Percentiles rank a stretch among this genome's conserved stretches.
Evolutionary conservation across 768 basidiomycete genomes (phyloP).

Genomic region (Macrolepiota fuliginosa): DNA sequence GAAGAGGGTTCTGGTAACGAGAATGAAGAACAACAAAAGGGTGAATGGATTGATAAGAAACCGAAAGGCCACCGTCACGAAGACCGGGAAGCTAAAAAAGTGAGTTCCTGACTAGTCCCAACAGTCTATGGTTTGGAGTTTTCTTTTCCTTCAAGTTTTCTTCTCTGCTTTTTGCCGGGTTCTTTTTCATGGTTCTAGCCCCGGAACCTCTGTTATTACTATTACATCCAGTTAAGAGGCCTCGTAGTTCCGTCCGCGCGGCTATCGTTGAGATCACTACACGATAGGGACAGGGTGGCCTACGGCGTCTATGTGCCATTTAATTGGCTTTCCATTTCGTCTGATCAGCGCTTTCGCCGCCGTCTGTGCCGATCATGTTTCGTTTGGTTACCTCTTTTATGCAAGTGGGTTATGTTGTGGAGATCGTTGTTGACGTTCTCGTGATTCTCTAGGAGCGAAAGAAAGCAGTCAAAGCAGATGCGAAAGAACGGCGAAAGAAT

Average conservation of each 20-base stretch:
- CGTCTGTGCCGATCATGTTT: not conserved
- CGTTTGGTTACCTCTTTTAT: not conserved
- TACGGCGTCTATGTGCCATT: not conserved
- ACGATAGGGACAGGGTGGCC: not conserved
- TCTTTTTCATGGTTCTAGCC: not conserved
- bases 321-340: not conserved
- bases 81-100: slow-evolving; percentile 90
- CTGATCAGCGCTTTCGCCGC: not conserved
- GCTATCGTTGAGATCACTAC: not conserved
- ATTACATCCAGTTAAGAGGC: not conserved
- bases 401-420: not conserved
- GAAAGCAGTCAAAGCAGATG: slow-evolving; percentile 82
- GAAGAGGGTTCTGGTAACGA: slow-evolving; percentile 31
- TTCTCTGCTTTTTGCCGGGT: not conserved
- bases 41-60: slow-evolving; percentile 47
- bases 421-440: slow-evolving; percentile 4
- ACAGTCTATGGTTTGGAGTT: not conserved
- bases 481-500: slow-evolving; percentile 81
- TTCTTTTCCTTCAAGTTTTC: not conserved
- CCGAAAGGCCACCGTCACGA: slow-evolving; percentile 91
- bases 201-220: not conserved
- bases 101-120: slow-evolving; percentile 25
- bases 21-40: slow-evolving; percentile 35
- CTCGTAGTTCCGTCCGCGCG: not conserved
- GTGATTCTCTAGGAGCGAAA: slow-evolving; percentile 73